Base-by-base conservation (phyloP, 2,329 filamentous ascomycete species). In the Xylariomycetidae sp. region DNA sequence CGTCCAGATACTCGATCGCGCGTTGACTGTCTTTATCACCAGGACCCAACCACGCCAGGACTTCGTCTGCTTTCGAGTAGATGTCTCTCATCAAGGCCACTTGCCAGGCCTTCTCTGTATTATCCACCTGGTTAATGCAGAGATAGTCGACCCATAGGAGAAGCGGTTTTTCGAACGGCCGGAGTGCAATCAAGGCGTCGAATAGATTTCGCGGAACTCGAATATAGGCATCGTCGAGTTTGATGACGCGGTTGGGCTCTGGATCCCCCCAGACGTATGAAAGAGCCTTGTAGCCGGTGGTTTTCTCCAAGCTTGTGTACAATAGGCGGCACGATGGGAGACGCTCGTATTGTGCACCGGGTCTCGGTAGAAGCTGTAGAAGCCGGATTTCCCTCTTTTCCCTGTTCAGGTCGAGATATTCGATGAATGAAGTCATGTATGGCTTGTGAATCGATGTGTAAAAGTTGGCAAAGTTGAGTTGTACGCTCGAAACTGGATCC, bases 31-130 rank as follows among this genome's bases (percentile, higher is more conserved):
- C 27, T 8, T 4, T 2, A 13, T 37, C 28, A 11, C 27, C 25
- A 12, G 15, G 26, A 4, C 47, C 47, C 5, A 50, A 27, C 44
- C 44, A 50, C 27, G 44, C 44, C 9, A 45, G 31, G 8, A 50
- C 45, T 11, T 31, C 28, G 6, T 31, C 30, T 2, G 47, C 45
- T 29, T 36, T 38, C 5, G 30, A 33, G 29, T 47, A 50, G 25
- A 50, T 49, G 20, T 45, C 40, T 15, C 42, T 38, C 45, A 50
- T 49, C 5, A 44, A 26, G 26, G 28, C 5, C 10, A 50, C 45
- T 17, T 50, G 47, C 30, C 36, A 41, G 13, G 37, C 30, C 30
- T 47, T 45, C 17, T 50, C 47, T 6, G 26, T 25, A 2, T 38
- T 36, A 16, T 49, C 35, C 14, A 32, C 10, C 13, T 50, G 45